Conservation (phyloP, 1,284 basidiomycete species). For the Peniophora sp. region DNA sequence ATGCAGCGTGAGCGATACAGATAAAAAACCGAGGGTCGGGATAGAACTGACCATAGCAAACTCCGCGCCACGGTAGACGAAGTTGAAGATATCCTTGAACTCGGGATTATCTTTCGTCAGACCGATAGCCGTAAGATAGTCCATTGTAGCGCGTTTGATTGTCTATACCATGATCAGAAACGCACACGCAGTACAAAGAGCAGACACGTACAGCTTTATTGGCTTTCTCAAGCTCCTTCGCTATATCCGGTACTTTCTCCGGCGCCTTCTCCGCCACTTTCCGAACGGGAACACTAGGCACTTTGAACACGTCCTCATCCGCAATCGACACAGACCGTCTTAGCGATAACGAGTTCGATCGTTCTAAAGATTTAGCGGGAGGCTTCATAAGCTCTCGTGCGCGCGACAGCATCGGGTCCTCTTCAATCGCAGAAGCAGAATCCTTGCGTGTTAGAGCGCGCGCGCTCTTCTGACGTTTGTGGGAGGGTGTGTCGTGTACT, state of each 20-base stretch:
- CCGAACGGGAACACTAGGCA: constrained; percentile 20
- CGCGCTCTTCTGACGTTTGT: neutral
- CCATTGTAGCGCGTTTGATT: constrained; percentile 34
- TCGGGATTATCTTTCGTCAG: constrained; percentile 51
- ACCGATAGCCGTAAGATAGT: constrained; percentile 29
- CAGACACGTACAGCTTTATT: constrained; percentile 33
- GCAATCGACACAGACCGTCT: constrained; percentile 2
- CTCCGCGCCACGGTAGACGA: constrained; percentile 22
- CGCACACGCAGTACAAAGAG: neutral
- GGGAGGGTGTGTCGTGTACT: neutral
- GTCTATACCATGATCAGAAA: constrained; percentile 19
- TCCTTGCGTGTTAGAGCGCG: neutral
- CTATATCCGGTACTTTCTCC: constrained; percentile 18
- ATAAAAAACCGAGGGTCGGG: neutral
- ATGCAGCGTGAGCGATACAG: neutral
- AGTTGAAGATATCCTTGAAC: constrained; percentile 31
- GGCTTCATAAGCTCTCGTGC: constrained; percentile 19
- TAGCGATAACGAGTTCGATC: neutral
- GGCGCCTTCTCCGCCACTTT: constrained; percentile 4
- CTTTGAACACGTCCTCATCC: constrained; percentile 26
- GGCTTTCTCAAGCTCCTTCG: constrained; percentile 26
- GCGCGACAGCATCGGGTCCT: constrained; percentile 10
- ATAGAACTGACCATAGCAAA: constrained; percentile 22
- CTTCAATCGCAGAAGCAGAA: neutral
- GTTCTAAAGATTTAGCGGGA: neutral